phyloP scores from a whole-genome alignment of 257 asterid genomes.

The Echium plantagineum region DNA sequence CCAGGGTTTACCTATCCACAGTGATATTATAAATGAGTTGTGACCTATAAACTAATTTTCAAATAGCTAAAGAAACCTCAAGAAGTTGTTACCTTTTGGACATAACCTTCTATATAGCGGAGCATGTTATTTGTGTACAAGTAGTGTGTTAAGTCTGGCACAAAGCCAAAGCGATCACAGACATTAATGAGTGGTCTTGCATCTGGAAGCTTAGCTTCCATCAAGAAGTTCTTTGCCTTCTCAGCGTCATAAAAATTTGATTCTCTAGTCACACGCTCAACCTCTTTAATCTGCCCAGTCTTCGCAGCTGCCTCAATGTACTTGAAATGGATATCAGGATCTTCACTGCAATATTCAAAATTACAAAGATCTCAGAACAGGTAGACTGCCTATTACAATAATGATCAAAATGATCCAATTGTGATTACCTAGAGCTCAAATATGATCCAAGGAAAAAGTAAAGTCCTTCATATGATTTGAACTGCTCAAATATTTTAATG shows the following conservation, averaged over 20 bases:
- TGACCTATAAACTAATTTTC: neutral
- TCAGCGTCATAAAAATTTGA: slow-evolving; percentile 93
- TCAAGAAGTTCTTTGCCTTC: slow-evolving; percentile 88
- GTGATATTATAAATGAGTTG: slow-evolving; percentile 15
- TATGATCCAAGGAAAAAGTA: slow-evolving; percentile 97
- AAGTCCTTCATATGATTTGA: slow-evolving; percentile 92
- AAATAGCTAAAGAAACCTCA: neutral
- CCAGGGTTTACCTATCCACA: slow-evolving; percentile 89
- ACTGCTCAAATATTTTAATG: slow-evolving; percentile 90
- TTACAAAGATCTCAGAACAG: neutral
- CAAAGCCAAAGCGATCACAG: slow-evolving; percentile 98
- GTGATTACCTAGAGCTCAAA: slow-evolving; percentile 82
- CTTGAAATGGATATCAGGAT: slow-evolving; percentile 96
- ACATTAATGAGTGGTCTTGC: slow-evolving; percentile 96
- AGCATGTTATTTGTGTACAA: slow-evolving; percentile 92
- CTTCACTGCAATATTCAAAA: slow-evolving; percentile 52
- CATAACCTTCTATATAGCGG: slow-evolving; percentile 97
- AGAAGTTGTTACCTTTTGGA: slow-evolving; percentile 63
- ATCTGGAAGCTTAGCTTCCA: slow-evolving; percentile 99
- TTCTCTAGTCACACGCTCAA: slow-evolving; percentile 98
- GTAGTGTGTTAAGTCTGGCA: slow-evolving; percentile 96
- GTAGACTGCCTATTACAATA: neutral
- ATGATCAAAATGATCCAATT: too few species aligned
- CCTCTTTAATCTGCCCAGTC: slow-evolving; percentile 99
- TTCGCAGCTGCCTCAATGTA: slow-evolving; percentile 99